A percentile compares a stretch with the other conserved stretches of the same genome.
Evolutionary conservation across 257 asterid genomes (phyloP).

Genomic region (Solanum ahanhuiri): DNA sequence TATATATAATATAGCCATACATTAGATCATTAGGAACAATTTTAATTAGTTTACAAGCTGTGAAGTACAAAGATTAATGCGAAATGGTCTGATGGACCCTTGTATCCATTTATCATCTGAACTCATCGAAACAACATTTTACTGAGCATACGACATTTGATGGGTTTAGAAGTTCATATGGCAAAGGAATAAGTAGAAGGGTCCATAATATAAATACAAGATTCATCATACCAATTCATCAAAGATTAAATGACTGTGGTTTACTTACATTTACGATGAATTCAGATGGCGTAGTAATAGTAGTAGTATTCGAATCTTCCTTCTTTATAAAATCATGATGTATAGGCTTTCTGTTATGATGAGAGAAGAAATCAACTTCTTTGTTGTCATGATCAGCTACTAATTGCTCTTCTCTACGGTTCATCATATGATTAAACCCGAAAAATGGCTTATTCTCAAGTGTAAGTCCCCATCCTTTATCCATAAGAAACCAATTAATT

Average conservation of each 20-base stretch:
- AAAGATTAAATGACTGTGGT: neutral
- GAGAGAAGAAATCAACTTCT: slow-evolving; percentile 76
- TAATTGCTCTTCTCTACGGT: slow-evolving; percentile 21
- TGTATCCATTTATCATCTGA: too few species aligned
- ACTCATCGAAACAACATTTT: too few species aligned
- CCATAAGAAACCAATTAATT: slow-evolving; percentile 30
- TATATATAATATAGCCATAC: neutral
- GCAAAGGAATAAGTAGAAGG: too few species aligned
- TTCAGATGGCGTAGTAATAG: slow-evolving; percentile 1
- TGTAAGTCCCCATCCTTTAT: slow-evolving; percentile 69
- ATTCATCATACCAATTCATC: too few species aligned
- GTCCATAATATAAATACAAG: too few species aligned
- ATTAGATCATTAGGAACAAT: neutral
- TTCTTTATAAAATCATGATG: slow-evolving; percentile 28
- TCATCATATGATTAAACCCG: slow-evolving; percentile 31
- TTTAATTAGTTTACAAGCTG: neutral
- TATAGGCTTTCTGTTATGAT: slow-evolving; percentile 19
- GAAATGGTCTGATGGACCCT: too few species aligned
- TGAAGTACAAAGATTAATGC: neutral
- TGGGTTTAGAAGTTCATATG: too few species aligned
- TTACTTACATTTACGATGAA: slow-evolving; percentile 48
- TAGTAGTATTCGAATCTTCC: slow-evolving; percentile 17
- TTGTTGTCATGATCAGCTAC: slow-evolving; percentile 16
- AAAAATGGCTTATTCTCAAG: slow-evolving; percentile 43
- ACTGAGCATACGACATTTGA: too few species aligned